phyloP scores from a whole-genome alignment of 495 filamentous ascomycete genomes.

The Alectoria sarmentosa region DNA sequence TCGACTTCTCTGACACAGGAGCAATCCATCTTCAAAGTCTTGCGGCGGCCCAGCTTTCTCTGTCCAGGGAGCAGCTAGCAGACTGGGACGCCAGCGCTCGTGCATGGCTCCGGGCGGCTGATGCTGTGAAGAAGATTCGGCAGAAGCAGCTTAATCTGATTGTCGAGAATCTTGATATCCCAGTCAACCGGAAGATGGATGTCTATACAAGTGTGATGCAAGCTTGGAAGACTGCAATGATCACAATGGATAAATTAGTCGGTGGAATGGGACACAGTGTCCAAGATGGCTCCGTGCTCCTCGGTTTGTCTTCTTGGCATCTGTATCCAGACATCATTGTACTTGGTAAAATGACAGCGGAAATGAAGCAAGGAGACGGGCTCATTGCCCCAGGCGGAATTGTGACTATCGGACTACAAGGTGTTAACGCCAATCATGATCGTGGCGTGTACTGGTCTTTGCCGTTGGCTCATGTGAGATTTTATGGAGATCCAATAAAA shows the following conservation, averaged over 20 bases:
- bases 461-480: background rate
- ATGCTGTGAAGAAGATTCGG: slow-evolving; percentile 22
- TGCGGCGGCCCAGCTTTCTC: background rate
- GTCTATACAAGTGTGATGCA: slow-evolving; percentile 25
- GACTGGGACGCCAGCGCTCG: slow-evolving; percentile 35
- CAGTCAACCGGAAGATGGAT: slow-evolving; percentile 21
- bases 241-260: slow-evolving; percentile 26
- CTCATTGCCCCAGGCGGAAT: too few species aligned
- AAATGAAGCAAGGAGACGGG: slow-evolving; percentile 23
- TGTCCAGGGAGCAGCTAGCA: slow-evolving; percentile 19
- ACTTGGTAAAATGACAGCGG: background rate
- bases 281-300: slow-evolving; percentile 26
- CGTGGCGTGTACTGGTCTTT: too few species aligned
- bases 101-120: slow-evolving; percentile 33
- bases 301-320: slow-evolving; percentile 36
- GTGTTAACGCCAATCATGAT: too few species aligned
- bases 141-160: slow-evolving; percentile 35
- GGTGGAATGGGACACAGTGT: slow-evolving; percentile 25
- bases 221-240: slow-evolving; percentile 24
- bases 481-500: too few species aligned
- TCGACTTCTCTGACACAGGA: background rate
- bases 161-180: slow-evolving; percentile 30
- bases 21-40: accelerated
- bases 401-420: too few species aligned
- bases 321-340: slow-evolving; percentile 33